Conservation (phyloP, 2,329 filamentous ascomycete species). For the Diatrype stigma region DNA sequence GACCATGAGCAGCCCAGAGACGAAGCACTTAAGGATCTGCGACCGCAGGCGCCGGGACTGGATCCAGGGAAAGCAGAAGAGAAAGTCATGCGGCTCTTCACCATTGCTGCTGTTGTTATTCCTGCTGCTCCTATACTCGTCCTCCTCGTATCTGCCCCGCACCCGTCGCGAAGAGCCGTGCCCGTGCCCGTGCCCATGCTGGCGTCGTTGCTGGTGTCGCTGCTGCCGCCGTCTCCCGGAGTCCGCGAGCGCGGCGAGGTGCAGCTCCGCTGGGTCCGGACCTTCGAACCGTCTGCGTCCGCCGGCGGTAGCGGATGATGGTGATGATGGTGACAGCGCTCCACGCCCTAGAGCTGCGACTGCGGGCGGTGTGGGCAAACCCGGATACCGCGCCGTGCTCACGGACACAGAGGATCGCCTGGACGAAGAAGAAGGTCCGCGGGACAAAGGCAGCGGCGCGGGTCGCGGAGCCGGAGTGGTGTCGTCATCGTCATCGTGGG, state of each 20-base stretch:
- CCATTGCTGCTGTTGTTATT: no score
- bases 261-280: conserved; percentile 45
- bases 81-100: conserved; percentile 27
- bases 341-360: conserved; percentile 6
- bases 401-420: not conserved
- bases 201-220: conserved; percentile 22
- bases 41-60: conserved; percentile 49
- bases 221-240: conserved; percentile 33
- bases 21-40: conserved; percentile 56
- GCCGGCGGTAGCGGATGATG: no score
- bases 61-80: conserved; percentile 54
- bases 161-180: conserved; percentile 1
- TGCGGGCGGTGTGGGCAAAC: conserved; percentile 19
- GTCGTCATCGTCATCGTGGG: no score
- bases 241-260: conserved; percentile 41
- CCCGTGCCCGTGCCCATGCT: conserved; percentile 12
- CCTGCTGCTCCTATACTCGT: no score
- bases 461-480: no score
- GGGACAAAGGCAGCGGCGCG: not conserved
- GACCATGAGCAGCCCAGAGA: conserved; percentile 61
- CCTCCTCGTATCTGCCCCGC: not conserved
- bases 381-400: conserved; percentile 12
- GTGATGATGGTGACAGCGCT: not conserved
- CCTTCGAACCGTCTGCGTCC: conserved; percentile 30
- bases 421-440: conserved; percentile 23